Conservation (phyloP, 2,329 filamentous ascomycete genomes). For the Talaromyces sp. region DNA sequence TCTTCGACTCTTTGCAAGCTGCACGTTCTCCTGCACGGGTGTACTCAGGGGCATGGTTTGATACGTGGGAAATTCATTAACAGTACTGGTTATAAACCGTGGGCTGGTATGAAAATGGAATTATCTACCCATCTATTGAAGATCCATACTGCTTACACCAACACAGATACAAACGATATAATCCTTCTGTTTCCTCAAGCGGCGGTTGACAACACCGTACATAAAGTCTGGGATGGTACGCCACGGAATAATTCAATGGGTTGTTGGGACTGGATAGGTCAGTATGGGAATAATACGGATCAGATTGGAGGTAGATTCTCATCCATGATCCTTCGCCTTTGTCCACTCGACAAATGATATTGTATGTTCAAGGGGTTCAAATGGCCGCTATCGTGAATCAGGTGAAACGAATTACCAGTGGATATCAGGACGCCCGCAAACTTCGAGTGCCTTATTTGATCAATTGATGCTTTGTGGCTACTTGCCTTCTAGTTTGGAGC, state of each 20-base stretch:
- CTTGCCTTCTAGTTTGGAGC: neutral
- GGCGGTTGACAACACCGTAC: slow-evolving; percentile 16
- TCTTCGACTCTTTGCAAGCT: slow-evolving; percentile 21
- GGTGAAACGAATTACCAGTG: slow-evolving; percentile 22
- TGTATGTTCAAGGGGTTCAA: slow-evolving; percentile 18
- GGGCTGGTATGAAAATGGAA: slow-evolving; percentile 19
- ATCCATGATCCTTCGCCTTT: neutral
- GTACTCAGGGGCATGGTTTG: slow-evolving; percentile 18
- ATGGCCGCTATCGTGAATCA: slow-evolving; percentile 25
- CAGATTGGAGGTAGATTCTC: slow-evolving; percentile 17
- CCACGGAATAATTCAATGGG: slow-evolving; percentile 19
- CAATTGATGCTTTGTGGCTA: neutral
- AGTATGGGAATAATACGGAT: slow-evolving; percentile 22
- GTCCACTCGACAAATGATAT: neutral
- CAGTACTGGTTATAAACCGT: slow-evolving; percentile 23
- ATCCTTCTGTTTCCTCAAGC: slow-evolving; percentile 21
- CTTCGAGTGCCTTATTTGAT: neutral
- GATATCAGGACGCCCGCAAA: neutral
- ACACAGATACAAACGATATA: slow-evolving; percentile 21
- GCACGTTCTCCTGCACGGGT: slow-evolving; percentile 24
- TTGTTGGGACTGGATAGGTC: slow-evolving; percentile 24
- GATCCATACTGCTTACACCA: neutral
- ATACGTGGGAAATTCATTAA: slow-evolving; percentile 19
- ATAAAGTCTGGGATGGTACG: slow-evolving; percentile 19
- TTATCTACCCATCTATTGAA: neutral